phyloP scores from a whole-genome alignment of 2,329 filamentous ascomycete genomes.

The Trichoderma sp. region DNA sequence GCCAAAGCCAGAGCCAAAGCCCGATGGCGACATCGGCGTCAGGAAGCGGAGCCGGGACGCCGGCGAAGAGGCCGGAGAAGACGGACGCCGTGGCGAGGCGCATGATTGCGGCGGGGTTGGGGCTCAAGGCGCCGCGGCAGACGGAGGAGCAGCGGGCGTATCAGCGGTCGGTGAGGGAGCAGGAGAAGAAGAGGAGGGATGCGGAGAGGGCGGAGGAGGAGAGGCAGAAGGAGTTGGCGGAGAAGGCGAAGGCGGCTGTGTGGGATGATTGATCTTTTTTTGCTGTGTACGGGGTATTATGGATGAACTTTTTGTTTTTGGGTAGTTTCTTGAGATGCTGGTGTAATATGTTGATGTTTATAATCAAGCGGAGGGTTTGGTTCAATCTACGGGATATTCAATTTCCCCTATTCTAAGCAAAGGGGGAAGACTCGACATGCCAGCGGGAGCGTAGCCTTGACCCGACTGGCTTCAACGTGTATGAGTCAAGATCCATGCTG shows the following conservation, averaged over 20 bases:
- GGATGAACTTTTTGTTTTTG: background rate
- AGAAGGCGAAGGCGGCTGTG: conserved; percentile 77
- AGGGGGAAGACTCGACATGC: background rate
- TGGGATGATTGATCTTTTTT: conserved; percentile 70
- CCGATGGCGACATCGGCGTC: background rate
- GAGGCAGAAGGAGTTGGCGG: conserved; percentile 62
- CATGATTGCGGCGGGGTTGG: conserved; percentile 86
- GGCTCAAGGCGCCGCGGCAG: conserved; percentile 74
- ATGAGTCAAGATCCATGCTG: background rate
- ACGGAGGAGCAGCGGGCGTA: conserved; percentile 90
- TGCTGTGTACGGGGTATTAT: background rate
- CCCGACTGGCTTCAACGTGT: background rate
- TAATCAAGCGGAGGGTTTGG: background rate
- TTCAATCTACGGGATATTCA: background rate
- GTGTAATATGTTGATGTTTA: background rate
- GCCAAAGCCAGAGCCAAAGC: background rate
- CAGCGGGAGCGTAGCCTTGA: background rate
- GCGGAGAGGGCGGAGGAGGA: conserved; percentile 68
- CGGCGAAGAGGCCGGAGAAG: conserved; percentile 70
- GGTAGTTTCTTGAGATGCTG: background rate
- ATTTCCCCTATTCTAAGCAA: background rate
- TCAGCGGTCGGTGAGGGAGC: conserved; percentile 77
- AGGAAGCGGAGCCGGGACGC: conserved; percentile 26
- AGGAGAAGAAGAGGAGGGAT: conserved; percentile 77
- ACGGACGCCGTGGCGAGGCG: conserved; percentile 87